Evolutionary conservation across 1,284 basidiomycete species (phyloP), one percentile per base, ranked within the genome.

Genomic region (Trametes hirsuta): DNA sequence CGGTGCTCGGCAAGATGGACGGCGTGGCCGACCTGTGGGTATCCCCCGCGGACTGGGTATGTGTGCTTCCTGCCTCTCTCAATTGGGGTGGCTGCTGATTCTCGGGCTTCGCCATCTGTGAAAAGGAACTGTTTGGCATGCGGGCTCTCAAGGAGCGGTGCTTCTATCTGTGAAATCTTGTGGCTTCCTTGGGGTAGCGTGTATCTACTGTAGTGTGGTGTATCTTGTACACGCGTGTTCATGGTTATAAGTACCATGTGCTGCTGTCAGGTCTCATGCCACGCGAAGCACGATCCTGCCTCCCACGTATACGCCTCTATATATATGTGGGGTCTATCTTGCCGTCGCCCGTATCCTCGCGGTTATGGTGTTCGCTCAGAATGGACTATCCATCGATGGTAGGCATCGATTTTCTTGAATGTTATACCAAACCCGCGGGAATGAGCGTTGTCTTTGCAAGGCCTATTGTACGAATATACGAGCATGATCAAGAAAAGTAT

Each of bases 1-100:
- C 91, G n/a, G 94, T 97, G 21, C 85, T 98, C 59, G 94, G 90
- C 34, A 93, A 94, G 74, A 90, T 99, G 82, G 97, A 98, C 50
- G 85, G 87, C 1, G 85, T 93, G 55, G 82, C 86, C 49, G 97
- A 99, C 69, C 77, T 98, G 65, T 98, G 97, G 95, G 81, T 98
- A 46, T 86, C 91, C 12, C 77, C 81, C 55, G 81, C 87, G 46
- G 97, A 99, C 74, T 98, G 95, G 95, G 92, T 93, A 75, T 56
- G 81, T 72, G 69, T 21, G 3, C n/a, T 8, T 12, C 11, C 22
- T 3, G 14, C 47, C 25, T 18, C 6, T 11, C 10, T 24, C 18
- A 21, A 14, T 24, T 45, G 30, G 45, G 56, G 37, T 58, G 21
- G 9, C 4, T 58, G 12, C 53, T 59, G 46, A 56, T 21, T 8